Percentiles rank a stretch among this genome's conserved stretches.
These are phyloP conservation scores for Rubroshorea leprosula DNA, from an alignment of 345 rosid genomes.

Conservation along the genomic window DNA sequence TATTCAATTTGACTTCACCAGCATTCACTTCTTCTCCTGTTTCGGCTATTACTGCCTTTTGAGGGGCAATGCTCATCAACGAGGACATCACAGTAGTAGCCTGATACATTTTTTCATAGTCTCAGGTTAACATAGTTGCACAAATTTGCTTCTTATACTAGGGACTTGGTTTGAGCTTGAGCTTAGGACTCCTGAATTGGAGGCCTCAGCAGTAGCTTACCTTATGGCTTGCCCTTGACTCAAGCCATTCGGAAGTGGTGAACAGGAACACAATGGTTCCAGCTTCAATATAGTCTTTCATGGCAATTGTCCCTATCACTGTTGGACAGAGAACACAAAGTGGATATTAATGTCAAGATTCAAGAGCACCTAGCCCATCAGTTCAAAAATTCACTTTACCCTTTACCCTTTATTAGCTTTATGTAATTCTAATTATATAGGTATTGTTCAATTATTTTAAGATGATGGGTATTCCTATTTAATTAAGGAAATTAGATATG, in stretches of 20 bases:
- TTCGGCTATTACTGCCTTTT: conserved; percentile 72
- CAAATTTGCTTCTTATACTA: neutral
- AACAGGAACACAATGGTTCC: conserved; percentile 84
- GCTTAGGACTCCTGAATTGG: too few species aligned
- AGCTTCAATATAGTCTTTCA: conserved; percentile 77
- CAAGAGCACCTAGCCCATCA: too few species aligned
- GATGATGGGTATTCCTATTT: too few species aligned
- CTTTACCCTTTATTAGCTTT: too few species aligned
- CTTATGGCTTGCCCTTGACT: conserved; percentile 86
- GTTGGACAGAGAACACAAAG: conserved; percentile 14
- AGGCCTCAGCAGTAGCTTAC: conserved; percentile 31
- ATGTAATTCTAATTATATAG: too few species aligned
- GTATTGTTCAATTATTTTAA: too few species aligned
- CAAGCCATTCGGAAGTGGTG: conserved; percentile 84
- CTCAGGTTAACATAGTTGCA: neutral
- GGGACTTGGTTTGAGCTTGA: too few species aligned
- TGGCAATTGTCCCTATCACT: conserved; percentile 75
- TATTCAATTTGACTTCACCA: conserved; percentile 59
- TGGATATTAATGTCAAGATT: too few species aligned
- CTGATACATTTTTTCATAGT: conserved; percentile 29
- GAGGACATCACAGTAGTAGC: conserved; percentile 82
- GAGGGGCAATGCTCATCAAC: conserved; percentile 78
- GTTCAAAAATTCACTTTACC: too few species aligned
- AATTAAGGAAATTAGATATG: too few species aligned
- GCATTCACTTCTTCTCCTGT: conserved; percentile 76